Base-by-base conservation (phyloP, 805 yeast species). In the Sugiyamaella smithiae region DNA sequence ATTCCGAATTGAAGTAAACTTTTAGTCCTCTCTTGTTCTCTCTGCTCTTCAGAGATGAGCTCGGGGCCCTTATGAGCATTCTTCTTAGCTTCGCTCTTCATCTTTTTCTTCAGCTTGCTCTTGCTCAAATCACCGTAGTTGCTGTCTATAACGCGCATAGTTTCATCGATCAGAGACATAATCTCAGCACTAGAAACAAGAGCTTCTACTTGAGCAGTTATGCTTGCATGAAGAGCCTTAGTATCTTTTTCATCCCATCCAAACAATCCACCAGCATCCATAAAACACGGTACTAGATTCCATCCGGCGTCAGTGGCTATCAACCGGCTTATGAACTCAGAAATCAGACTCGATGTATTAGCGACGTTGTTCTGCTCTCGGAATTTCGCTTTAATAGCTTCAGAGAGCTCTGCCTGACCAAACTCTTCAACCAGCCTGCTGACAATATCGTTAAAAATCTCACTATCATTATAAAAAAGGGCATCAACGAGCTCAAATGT, bases 181-280 rank as follows among this genome's bases (percentile, higher is more conserved):
- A 57, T 54, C 24, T 52, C 56, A 11, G 54, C 47, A 1, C 54
- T 51, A 19, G 53, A 41, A 45, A 58, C 56, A 19, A 58, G 24
- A 2, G 75, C 64, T 9, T 72, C 72, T 14, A 83, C 71, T 60
- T 80, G 80, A 12, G 61, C 51, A 25, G 69, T 70, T 22, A 85
- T 67, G n/a, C 73, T 68, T 14, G 54, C 62, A 37, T 73, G 66
- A 49, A 84, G 70, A 17, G 65, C 65, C 20, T 68, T 68, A 43
- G 82, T 67, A 31, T 78, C 72, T 5, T 77, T 75, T 31, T 72
- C 69, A 43, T 77, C 75, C 78, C 87, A 79, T 52, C 81, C 78
- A 62, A 85, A 78, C 41, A 86, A 67, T 0, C 93, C 93, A 46
- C 82, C 83, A 1, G 86, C 79, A 62, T 86, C 93, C 45, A 86